Base-by-base conservation (phyloP, 257 asterid genomes). In the Schizonepeta tenuifolia region DNA sequence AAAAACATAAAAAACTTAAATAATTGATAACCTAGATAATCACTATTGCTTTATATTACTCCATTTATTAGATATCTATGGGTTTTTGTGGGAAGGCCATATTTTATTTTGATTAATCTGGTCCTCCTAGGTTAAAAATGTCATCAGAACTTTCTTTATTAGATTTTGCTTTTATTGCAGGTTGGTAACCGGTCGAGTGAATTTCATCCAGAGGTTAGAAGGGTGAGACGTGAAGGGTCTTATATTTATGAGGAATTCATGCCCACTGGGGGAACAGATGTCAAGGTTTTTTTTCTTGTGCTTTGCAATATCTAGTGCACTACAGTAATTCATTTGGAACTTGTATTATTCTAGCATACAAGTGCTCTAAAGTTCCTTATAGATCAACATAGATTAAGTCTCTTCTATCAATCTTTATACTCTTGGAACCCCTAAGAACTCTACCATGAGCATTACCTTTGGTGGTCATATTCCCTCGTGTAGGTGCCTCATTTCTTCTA, bases 241-340 rank as follows among this genome's bases (percentile, higher is more conserved):
- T 94, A 94, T 80, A 90, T 94, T 72, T 94, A 94, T 11, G 99
- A 94, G 86, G 99, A 94, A 86, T 94, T 94, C 83, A 91, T 94
- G 99, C 99, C 99, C 40, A 94, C 99, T 9, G 99, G 99, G 33
- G 99, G 99, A 80, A 94, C 99, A 51, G 99, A 94, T 78, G 99
- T 94, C 68, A 94, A 94, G 99, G 99, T 94, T 77, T 66, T 60
- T 55, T 64, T 24, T 24, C 57, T 31, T 72, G n/a, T 71, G 66
- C 36, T 76, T 70, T 70, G 31, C 20, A 22, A 54, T 64, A 22
- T 73, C 46, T 28, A 35, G 66, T 35, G 55, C 61, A 83, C 44
- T n/a, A n/a, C n/a, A n/a, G n/a, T 24, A 18, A 28, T 54, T 49
- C 53, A 61, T 63, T 15, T 54, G 58, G 31, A 53, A 40, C 47